Evolutionary conservation across 2,329 filamentous ascomycete species (phyloP), one percentile per base, ranked within the genome.

Genomic region (Huntiella abstrusa): DNA sequence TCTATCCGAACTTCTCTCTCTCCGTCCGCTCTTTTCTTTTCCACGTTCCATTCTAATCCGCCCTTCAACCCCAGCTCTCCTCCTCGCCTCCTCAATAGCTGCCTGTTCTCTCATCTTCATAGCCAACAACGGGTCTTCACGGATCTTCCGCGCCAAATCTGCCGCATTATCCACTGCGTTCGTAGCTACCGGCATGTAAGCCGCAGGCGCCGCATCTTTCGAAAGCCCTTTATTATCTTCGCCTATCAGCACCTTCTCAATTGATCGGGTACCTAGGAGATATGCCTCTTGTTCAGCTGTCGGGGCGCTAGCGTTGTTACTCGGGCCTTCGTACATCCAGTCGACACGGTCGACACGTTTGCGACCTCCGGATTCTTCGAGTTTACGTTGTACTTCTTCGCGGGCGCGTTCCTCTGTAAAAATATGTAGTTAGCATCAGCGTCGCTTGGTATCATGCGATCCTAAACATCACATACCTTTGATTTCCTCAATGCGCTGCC

Each of bases 321-420:
- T 81, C 5, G 91, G 86, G 1, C 88, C 88, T 55, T 81, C 77
- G 63, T 98, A 98, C 85, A 98, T 95, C 84, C 91, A 98, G 56
- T 96, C 91, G 19, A 98, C 88, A 33, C 86, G 77, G 55, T 88
- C 80, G 28, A 81, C 65, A 45, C 80, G 73, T 57, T 85, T 87
- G 55, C 73, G 76, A 47, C 87, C 86, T 34, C 91, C 91, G 1
- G 86, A 81, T 2, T 81, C 79, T 62, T 95, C 91, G 48, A 95
- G 84, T 53, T 96, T 73, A 45, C 78, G 75, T 61, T 95, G 83
- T 1, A 96, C 75, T 60, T 96, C 87, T 60, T 95, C 85, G 53
- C 94, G 83, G 41, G 83, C 79, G 41, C 87, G 78, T 65, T 98
- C 92, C 60, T 96, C 87, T 50, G 22, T 4, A 40, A 4, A 33